phyloP scores from a whole-genome alignment of 2,329 filamentous ascomycete genomes.

The Colletotrichum truncatum region DNA sequence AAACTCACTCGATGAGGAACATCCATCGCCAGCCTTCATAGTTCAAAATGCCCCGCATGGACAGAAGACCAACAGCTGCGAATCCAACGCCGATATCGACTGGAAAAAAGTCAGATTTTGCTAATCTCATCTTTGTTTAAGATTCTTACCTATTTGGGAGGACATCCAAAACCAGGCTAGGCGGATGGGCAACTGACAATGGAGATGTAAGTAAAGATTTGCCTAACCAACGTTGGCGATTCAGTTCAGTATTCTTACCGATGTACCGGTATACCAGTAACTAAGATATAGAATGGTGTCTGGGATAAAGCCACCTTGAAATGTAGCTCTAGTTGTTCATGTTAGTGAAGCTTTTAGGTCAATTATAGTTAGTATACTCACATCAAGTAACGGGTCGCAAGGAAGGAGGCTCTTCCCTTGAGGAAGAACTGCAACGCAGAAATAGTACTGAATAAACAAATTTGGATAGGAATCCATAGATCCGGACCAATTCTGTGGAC shows the following conservation, averaged over 20 bases:
- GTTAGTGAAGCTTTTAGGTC: not conserved
- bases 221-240: rapidly evolving
- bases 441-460: slow-evolving; percentile 31
- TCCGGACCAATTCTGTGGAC: slow-evolving; percentile 36
- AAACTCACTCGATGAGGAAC: slow-evolving; percentile 50
- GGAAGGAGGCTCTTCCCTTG: slow-evolving; percentile 46
- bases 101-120: not conserved
- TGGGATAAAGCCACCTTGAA: slow-evolving; percentile 57
- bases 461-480: slow-evolving; percentile 41
- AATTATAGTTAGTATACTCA: slow-evolving; percentile 34
- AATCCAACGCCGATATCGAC: slow-evolving; percentile 61
- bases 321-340: not conserved
- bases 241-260: slow-evolving; percentile 36
- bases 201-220: slow-evolving; percentile 13
- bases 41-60: slow-evolving; percentile 59
- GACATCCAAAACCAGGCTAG: slow-evolving; percentile 74
- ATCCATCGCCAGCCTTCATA: slow-evolving; percentile 68
- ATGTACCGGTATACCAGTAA: slow-evolving; percentile 74
- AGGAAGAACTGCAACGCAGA: slow-evolving; percentile 40
- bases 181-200: slow-evolving; percentile 64
- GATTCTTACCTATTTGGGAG: slow-evolving; percentile 37
- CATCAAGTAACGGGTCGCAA: slow-evolving; percentile 49
- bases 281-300: slow-evolving; percentile 48
- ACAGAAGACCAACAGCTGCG: slow-evolving; percentile 64
- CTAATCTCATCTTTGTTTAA: not conserved